Percentiles rank a stretch among this genome's conserved stretches.
These are phyloP conservation scores for Pseudogymnoascus sp. DNA, from an alignment of 2,329 filamentous ascomycete genomes.

Conservation along the genomic window DNA sequence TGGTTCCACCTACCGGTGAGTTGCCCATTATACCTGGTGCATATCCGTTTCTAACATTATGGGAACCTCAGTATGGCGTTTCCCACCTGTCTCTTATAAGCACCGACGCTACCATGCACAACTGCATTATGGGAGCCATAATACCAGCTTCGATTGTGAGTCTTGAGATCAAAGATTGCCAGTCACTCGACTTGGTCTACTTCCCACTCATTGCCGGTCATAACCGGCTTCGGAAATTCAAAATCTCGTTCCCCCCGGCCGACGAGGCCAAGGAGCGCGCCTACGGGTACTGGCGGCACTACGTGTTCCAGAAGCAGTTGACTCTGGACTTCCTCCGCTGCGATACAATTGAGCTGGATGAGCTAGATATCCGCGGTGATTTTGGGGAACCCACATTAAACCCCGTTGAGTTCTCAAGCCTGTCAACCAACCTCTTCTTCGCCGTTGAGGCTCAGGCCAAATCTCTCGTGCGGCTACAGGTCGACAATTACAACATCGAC, in stretches of 20 bases:
- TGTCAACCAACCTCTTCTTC: neutral
- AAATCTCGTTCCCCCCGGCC: neutral
- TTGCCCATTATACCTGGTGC: neutral
- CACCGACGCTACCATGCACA: neutral
- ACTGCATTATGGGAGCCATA: neutral
- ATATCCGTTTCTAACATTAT: neutral
- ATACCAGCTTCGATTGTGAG: neutral
- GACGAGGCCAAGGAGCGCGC: neutral
- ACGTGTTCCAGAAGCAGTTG: neutral
- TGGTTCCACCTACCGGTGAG: neutral
- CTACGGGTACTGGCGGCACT: neutral
- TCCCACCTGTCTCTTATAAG: neutral
- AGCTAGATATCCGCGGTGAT: neutral
- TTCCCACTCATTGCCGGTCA: neutral
- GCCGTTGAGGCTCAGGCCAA: neutral
- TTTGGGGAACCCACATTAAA: neutral
- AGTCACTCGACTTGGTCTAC: neutral
- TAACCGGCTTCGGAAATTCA: neutral
- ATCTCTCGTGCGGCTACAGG: neutral
- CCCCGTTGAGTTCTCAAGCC: neutral
- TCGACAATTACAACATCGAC: neutral
- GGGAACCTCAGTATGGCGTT: neutral
- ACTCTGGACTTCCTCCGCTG: neutral
- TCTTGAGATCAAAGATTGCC: neutral
- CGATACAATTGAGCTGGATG: neutral